Evolutionary conservation across 2,329 filamentous ascomycete genomes (phyloP).

Genomic region (Pezicula neosporulosa): DNA sequence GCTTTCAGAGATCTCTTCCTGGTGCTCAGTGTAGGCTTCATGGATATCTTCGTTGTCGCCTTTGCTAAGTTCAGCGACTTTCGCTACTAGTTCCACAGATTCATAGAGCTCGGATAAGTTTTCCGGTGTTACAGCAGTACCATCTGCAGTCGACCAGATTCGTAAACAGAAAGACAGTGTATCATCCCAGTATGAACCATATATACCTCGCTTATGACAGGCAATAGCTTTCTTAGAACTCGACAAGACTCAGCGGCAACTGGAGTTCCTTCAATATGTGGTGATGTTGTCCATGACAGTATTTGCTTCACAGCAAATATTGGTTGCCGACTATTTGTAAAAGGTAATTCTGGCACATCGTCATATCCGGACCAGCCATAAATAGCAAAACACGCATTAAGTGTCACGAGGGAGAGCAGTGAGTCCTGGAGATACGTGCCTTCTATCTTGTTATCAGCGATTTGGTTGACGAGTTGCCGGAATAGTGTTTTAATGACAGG

Average conservation of each 20-base stretch:
- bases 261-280: conserved; percentile 38
- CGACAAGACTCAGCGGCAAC: conserved; percentile 51
- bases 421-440: conserved; percentile 6
- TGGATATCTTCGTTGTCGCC: no score
- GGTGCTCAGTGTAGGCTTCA: no score
- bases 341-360: conserved; percentile 43
- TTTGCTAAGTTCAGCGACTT: no score
- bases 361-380: conserved; percentile 36
- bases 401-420: conserved; percentile 3
- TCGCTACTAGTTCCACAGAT: no score
- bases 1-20: no score
- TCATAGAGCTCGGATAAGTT: no score
- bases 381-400: conserved; percentile 49
- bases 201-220: conserved; percentile 76
- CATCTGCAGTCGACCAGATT: conserved; percentile 48
- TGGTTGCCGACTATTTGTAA: conserved; percentile 43
- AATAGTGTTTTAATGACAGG: no score
- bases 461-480: background rate
- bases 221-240: conserved; percentile 59
- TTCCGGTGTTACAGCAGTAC: no score
- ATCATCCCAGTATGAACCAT: conserved; percentile 82
- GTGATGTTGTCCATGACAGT: conserved; percentile 62
- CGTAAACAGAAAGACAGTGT: conserved; percentile 54
- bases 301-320: conserved; percentile 83
- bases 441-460: background rate